phyloP scores from a whole-genome alignment of 768 basidiomycete genomes.

The Lentinula sp. region DNA sequence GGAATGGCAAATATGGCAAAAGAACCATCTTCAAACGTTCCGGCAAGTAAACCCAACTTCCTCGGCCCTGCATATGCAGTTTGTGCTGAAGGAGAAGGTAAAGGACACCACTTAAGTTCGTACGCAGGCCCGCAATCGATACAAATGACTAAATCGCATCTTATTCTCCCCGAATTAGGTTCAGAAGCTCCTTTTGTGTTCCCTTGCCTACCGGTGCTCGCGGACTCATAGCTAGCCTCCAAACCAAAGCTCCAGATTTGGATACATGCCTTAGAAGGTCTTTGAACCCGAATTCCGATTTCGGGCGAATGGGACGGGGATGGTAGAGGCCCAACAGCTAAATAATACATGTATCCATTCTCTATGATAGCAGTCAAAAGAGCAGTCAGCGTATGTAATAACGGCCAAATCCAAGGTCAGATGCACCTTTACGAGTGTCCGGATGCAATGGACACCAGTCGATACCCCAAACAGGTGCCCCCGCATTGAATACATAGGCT shows the following conservation, averaged over 20 bases:
- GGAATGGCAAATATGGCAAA: conserved; percentile 76
- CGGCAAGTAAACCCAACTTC: conserved; percentile 81
- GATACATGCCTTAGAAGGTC: conserved; percentile 61
- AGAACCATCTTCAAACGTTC: conserved; percentile 84
- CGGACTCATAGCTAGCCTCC: background rate
- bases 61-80: conserved; percentile 22
- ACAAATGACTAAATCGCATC: conserved; percentile 83
- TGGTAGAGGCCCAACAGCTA: conserved; percentile 77
- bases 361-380: conserved; percentile 26
- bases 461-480: conserved; percentile 84
- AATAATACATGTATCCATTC: conserved; percentile 61
- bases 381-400: background rate
- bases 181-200: conserved; percentile 20
- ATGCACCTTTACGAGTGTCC: conserved; percentile 48
- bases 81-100: conserved; percentile 53
- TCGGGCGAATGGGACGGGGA: conserved; percentile 57
- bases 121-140: conserved; percentile 74
- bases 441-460: conserved; percentile 89
- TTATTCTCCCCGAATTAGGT: conserved; percentile 41
- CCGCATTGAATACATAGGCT: conserved; percentile 76
- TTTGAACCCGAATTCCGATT: conserved; percentile 52
- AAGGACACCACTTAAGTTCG: conserved; percentile 89
- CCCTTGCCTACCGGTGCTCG: background rate
- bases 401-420: background rate
- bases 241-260: conserved; percentile 76